Evolutionary conservation across 1,139 yeast species (phyloP).

Genomic region (Kluyveromyces sp.): DNA sequence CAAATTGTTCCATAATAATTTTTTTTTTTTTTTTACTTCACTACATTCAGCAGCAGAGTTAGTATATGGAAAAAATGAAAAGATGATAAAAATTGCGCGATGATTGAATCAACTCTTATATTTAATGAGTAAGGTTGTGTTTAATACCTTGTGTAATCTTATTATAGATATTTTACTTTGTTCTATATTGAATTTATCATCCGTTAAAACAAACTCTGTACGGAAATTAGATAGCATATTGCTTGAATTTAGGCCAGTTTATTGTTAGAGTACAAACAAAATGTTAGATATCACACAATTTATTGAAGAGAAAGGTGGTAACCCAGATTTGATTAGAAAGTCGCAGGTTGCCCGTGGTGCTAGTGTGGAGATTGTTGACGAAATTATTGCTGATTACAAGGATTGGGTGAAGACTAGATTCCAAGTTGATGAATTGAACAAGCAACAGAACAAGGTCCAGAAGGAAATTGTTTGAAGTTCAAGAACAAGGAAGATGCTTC

Average conservation of each 20-base stretch:
- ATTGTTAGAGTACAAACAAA: background rate
- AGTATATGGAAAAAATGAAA: too few species aligned
- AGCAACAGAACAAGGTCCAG: slow-evolving; percentile 77
- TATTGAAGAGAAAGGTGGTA: slow-evolving; percentile 92
- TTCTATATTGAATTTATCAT: too few species aligned
- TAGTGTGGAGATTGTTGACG: slow-evolving; percentile 90
- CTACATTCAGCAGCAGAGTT: too few species aligned
- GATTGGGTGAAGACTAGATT: slow-evolving; percentile 90
- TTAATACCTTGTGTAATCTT: too few species aligned
- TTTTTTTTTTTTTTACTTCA: too few species aligned
- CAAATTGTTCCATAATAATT: background rate
- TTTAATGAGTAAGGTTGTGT: too few species aligned
- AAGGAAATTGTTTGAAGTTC: slow-evolving; percentile 82
- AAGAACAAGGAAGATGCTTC: slow-evolving; percentile 93
- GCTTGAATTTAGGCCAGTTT: too few species aligned
- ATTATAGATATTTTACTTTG: too few species aligned
- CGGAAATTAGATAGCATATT: too few species aligned
- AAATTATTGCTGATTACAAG: slow-evolving; percentile 83
- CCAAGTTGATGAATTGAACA: slow-evolving; percentile 84
- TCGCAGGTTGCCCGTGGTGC: slow-evolving; percentile 95
- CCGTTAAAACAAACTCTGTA: too few species aligned
- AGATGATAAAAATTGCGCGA: too few species aligned
- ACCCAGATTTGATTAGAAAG: slow-evolving; percentile 77
- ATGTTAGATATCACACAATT: slow-evolving; percentile 92
- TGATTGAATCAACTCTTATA: too few species aligned